A percentile compares a stretch with the other conserved stretches of the same genome.
Conservation (phyloP, 495 filamentous ascomycete species). For the Talaromyces adpressus region DNA sequence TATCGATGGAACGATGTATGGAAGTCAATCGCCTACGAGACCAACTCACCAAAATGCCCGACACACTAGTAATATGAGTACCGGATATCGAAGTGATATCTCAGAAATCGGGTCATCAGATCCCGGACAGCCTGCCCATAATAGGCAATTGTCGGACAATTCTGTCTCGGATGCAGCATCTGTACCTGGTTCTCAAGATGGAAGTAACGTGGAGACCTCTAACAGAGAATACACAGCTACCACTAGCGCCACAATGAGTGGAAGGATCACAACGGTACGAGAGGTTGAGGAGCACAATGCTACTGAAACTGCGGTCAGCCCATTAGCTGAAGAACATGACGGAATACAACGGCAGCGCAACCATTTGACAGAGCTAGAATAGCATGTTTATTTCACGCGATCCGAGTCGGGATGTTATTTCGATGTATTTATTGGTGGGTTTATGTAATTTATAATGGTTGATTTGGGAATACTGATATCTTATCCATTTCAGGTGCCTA, state of each 20-base stretch:
- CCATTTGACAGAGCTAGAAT: background rate
- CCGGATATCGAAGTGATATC: conserved; percentile 5
- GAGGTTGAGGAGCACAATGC: background rate
- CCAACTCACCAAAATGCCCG: background rate
- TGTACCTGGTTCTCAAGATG: background rate
- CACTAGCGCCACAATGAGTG: background rate
- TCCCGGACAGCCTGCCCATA: background rate
- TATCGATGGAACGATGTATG: background rate
- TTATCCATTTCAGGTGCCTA: background rate
- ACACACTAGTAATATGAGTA: background rate
- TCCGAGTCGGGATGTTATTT: background rate
- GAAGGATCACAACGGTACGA: background rate
- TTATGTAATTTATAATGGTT: background rate
- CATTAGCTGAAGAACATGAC: background rate
- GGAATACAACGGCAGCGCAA: background rate
- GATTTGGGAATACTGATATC: background rate
- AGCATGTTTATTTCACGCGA: background rate
- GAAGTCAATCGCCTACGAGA: background rate
- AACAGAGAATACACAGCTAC: background rate
- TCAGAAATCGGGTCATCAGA: conserved; percentile 1
- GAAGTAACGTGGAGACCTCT: background rate
- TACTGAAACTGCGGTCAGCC: background rate
- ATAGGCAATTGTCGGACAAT: conserved; percentile 1
- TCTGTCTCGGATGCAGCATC: conserved; percentile 3
- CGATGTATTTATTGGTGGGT: background rate